Evolutionary conservation across 352 stramenopile genomes (phyloP).

Genomic region (Phytopythium montanum): DNA sequence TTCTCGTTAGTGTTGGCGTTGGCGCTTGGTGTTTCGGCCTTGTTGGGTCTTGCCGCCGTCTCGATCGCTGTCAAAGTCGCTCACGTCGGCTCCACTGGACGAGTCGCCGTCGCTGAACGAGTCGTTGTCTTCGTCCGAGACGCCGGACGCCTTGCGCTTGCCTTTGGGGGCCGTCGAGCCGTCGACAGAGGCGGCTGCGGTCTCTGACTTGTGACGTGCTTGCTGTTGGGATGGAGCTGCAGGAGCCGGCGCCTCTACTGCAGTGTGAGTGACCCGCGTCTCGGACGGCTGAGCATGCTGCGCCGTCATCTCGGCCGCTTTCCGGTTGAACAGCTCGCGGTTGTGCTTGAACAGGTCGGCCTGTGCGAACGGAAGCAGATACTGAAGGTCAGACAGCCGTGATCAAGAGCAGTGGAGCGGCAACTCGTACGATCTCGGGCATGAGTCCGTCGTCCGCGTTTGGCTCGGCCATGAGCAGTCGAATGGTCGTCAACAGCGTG

Average conservation of each 20-base stretch:
- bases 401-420: background rate
- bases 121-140: constrained; percentile 24
- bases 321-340: constrained; percentile 61
- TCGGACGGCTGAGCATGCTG: constrained; percentile 35
- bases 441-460: constrained; percentile 91
- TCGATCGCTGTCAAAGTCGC: constrained; percentile 11
- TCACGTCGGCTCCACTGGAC: constrained; percentile 35
- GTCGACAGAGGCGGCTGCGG: background rate
- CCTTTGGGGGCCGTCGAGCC: background rate
- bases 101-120: constrained; percentile 39
- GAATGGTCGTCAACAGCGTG: constrained; percentile 88
- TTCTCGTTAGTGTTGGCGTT: constrained; percentile 6
- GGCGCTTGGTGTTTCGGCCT: constrained; percentile 6
- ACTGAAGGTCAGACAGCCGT: background rate
- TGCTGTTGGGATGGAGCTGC: background rate
- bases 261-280: background rate
- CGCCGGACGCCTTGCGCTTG: constrained; percentile 11
- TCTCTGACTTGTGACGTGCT: background rate
- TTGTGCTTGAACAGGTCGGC: constrained; percentile 80
- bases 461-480: constrained; percentile 87
- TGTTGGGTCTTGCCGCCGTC: constrained; percentile 5
- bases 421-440: constrained; percentile 72
- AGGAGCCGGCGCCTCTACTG: background rate
- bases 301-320: constrained; percentile 55
- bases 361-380: constrained; percentile 15